A percentile compares a stretch with the other conserved stretches of the same genome.
Evolutionary conservation across 129 eudicot genomes (phyloP).

Genomic region (Escallonia rubra): DNA sequence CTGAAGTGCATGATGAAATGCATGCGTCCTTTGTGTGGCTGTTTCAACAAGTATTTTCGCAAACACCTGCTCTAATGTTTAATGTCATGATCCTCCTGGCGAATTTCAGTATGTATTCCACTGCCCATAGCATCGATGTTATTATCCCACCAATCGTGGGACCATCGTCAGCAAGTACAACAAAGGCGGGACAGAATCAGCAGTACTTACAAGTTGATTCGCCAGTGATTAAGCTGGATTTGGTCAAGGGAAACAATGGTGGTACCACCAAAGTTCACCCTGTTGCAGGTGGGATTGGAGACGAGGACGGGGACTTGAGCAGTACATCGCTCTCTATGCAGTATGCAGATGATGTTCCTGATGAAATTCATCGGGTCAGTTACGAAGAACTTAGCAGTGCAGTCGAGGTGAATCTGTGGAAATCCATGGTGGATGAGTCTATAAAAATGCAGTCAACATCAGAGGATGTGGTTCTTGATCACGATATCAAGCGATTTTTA

Average conservation of each 20-base stretch:
- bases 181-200: neutral
- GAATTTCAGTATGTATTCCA: slow-evolving; percentile 20
- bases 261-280: too few species aligned
- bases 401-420: slow-evolving; percentile 25
- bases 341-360: neutral
- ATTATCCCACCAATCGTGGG: neutral
- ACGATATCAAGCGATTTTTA: slow-evolving; percentile 9
- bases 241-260: too few species aligned
- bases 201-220: neutral
- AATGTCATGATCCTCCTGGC: slow-evolving; percentile 33
- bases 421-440: slow-evolving; percentile 29
- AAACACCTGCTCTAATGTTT: slow-evolving; percentile 34
- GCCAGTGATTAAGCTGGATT: too few species aligned
- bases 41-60: slow-evolving; percentile 36
- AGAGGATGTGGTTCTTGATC: slow-evolving; percentile 5
- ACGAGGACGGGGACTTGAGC: neutral
- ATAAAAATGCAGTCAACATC: slow-evolving; percentile 5
- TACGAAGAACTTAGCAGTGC: slow-evolving; percentile 7
- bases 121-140: slow-evolving; percentile 1
- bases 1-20: slow-evolving; percentile 27
- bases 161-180: neutral
- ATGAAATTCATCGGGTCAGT: neutral
- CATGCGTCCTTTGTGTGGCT: slow-evolving; percentile 35
- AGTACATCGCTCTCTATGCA: neutral
- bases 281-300: neutral